Conservation (phyloP, 1,139 yeast species). For the Williopsis jadinii region DNA sequence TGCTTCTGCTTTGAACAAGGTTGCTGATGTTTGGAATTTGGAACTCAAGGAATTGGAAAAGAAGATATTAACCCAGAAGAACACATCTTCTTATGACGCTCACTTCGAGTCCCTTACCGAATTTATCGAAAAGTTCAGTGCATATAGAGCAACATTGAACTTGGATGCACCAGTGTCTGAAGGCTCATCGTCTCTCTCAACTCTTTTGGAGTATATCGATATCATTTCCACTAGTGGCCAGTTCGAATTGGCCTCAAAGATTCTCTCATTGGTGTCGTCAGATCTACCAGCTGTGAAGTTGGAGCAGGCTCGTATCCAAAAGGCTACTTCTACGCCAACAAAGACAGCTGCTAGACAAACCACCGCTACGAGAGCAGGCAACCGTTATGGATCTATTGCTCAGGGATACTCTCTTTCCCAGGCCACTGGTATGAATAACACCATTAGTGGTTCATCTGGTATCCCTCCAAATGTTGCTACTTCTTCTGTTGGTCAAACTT, state of each 20-base stretch:
- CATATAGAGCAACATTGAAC: slow-evolving; percentile 54
- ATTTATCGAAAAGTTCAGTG: slow-evolving; percentile 77
- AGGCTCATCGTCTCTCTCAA: slow-evolving; percentile 29
- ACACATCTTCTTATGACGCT: slow-evolving; percentile 70
- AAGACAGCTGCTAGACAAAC: slow-evolving; percentile 6
- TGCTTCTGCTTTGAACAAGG: slow-evolving; percentile 74
- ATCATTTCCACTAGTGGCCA: slow-evolving; percentile 79
- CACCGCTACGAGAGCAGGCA: slow-evolving; percentile 1
- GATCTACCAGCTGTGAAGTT: slow-evolving; percentile 47
- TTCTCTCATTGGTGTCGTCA: slow-evolving; percentile 67
- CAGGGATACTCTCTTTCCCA: background rate
- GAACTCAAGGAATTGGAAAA: slow-evolving; percentile 62
- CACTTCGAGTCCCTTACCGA: slow-evolving; percentile 75
- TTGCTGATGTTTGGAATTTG: slow-evolving; percentile 74
- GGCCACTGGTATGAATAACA: slow-evolving; percentile 2
- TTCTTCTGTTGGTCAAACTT: slow-evolving; percentile 5
- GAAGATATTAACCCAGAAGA: slow-evolving; percentile 37
- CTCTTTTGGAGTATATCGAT: slow-evolving; percentile 62
- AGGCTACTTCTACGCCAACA: slow-evolving; percentile 36
- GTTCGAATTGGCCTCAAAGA: slow-evolving; percentile 70
- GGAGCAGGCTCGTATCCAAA: slow-evolving; percentile 73
- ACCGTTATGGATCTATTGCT: slow-evolving; percentile 15
- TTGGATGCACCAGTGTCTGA: slow-evolving; percentile 32
- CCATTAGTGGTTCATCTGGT: slow-evolving; percentile 6
- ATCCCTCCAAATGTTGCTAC: slow-evolving; percentile 9